Base-by-base conservation (phyloP, 495 filamentous ascomycete species). In the Xylaria cubensis region DNA sequence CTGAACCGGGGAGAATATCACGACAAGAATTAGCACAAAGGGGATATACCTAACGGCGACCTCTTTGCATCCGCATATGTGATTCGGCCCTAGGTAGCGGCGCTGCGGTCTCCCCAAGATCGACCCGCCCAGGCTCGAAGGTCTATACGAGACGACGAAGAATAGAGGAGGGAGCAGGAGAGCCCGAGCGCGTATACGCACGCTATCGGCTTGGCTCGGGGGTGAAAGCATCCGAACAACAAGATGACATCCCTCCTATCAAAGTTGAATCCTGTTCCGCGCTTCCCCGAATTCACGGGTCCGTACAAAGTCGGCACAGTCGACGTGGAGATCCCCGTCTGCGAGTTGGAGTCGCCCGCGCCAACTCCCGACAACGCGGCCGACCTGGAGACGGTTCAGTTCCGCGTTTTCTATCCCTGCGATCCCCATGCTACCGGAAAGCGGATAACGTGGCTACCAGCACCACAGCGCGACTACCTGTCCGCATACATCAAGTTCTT, bases 371-470 rank as follows among this genome's bases (percentile, higher is more conserved):
- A 88, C 4, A 81, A 80, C 24, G 80, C 83, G 2, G 77, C 83
- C 34, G 78, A 80, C 12, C 83, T 92, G 41, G 79, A 88, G 17
- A 95, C 93, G 7, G 80, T 94, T 51, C 89, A 89, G 62, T 95
- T 92, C 80, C 85, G 92, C 29, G 84, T 94, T 44, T 95, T 91
- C 83, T 94, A 95, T 76, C 93, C 93, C 4, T 88, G 88, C 44
- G 79, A 82, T 56, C 79, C 83, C 6, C 81, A 82, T 19, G 77
- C 83, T 19, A 75, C 77, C 53, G 81, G 80, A 64, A 81, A 76
- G 62, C 76, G 76, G 36, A 84, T 92, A 21, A 84, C 86, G 56
- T 95, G 93, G 93, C 84, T 95, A 42, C 92, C 93, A 0, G 81
- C 86, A 26, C 93, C 93, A 1, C 93, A 95, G 76, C 79, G 89